A percentile compares a stretch with the other conserved stretches of the same genome.
These are phyloP conservation scores for Tubosaeta sp. DNA, from an alignment of 768 basidiomycete genomes.

Conservation along the genomic window DNA sequence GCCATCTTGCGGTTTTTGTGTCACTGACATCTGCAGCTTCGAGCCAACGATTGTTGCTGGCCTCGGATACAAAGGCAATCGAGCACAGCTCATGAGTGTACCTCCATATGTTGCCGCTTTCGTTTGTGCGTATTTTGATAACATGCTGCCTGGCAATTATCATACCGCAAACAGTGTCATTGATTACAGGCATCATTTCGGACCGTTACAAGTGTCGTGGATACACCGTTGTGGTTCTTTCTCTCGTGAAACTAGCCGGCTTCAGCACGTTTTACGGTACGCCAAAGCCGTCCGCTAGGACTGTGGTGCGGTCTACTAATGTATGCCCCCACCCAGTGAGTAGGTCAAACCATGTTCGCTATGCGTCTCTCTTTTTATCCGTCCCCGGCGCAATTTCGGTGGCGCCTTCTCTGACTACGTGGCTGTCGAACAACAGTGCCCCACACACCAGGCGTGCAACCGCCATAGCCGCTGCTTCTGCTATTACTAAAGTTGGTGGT, in stretches of 20 bases:
- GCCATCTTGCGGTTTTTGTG: slow-evolving; percentile 11
- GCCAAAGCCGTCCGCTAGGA: slow-evolving; percentile 4
- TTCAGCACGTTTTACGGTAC: slow-evolving; percentile 52
- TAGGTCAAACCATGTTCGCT: slow-evolving; percentile 35
- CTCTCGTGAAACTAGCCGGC: slow-evolving; percentile 43
- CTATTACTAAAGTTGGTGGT: slow-evolving; percentile 52
- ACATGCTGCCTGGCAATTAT: neutral
- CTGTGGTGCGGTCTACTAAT: neutral
- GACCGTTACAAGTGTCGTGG: slow-evolving; percentile 54
- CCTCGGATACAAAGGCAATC: slow-evolving; percentile 51
- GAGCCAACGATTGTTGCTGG: slow-evolving; percentile 65
- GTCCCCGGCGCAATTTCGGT: slow-evolving; percentile 47
- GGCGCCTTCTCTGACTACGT: slow-evolving; percentile 51
- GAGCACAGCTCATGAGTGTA: slow-evolving; percentile 61
- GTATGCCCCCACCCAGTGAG: slow-evolving; percentile 1
- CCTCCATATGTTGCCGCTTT: slow-evolving; percentile 49
- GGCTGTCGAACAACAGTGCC: slow-evolving; percentile 59
- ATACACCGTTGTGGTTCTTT: slow-evolving; percentile 40
- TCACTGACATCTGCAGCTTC: slow-evolving; percentile 51
- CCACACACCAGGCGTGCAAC: slow-evolving; percentile 58
- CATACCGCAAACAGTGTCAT: slow-evolving; percentile 21
- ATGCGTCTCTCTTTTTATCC: slow-evolving; percentile 55
- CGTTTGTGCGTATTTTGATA: slow-evolving; percentile 32
- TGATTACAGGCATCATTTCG: slow-evolving; percentile 44
- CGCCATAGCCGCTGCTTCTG: slow-evolving; percentile 49